Evolutionary conservation across 495 filamentous ascomycete species (phyloP).

Genomic region (Platismatia glauca): DNA sequence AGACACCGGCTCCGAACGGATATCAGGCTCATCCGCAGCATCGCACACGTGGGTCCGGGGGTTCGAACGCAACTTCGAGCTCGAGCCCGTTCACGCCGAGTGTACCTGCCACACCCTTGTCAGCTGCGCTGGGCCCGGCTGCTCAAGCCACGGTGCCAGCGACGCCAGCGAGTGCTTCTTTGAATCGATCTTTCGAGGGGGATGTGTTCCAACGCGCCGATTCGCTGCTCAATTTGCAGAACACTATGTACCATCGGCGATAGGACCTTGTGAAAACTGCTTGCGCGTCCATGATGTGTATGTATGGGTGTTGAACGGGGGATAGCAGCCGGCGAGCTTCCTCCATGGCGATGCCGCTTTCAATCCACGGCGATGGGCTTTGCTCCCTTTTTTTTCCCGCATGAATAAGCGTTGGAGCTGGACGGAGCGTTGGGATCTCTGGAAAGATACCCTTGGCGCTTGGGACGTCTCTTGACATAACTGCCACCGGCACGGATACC

Average conservation of each 20-base stretch:
- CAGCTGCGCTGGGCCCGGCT: conserved; percentile 77
- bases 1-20: conserved; percentile 9
- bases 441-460: conserved; percentile 2
- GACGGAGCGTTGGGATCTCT: conserved; percentile 6
- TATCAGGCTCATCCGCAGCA: conserved; percentile 19
- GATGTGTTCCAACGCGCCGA: conserved; percentile 71
- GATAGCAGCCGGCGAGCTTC: neutral
- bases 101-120: conserved; percentile 61
- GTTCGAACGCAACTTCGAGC: conserved; percentile 32
- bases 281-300: neutral
- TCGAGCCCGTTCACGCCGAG: conserved; percentile 27
- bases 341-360: neutral
- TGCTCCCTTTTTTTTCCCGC: neutral
- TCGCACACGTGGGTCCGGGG: conserved; percentile 15
- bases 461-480: neutral
- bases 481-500: neutral
- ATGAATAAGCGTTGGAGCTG: conserved; percentile 12
- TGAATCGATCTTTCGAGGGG: conserved; percentile 54
- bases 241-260: conserved; percentile 21
- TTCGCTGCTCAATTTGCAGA: conserved; percentile 52
- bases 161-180: conserved; percentile 61
- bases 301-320: neutral
- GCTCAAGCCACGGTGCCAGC: conserved; percentile 73
- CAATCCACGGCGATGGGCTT: neutral
- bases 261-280: neutral